phyloP scores from a whole-genome alignment of 2,329 filamentous ascomycete genomes.

The Fusarium pininemorale region DNA sequence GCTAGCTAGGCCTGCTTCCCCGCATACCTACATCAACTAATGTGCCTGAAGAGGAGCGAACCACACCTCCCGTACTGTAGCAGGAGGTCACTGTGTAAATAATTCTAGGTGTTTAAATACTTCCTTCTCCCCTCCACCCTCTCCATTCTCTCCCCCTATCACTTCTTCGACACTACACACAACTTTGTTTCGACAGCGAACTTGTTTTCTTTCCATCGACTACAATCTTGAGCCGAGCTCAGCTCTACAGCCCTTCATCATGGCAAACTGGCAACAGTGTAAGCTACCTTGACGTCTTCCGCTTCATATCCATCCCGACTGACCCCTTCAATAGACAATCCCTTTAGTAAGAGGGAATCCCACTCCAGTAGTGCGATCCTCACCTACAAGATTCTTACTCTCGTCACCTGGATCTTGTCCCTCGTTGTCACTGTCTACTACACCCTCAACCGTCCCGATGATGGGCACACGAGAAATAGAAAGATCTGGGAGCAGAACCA shows the following conservation, averaged over 20 bases:
- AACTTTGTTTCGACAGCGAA: background rate
- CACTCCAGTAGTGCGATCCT: slow-evolving; percentile 69
- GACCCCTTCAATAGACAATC: slow-evolving; percentile 67
- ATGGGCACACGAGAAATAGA: slow-evolving; percentile 66
- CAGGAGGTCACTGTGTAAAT: slow-evolving; percentile 1
- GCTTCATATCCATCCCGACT: background rate
- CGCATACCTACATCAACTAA: slow-evolving; percentile 22
- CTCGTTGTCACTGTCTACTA: slow-evolving; percentile 80
- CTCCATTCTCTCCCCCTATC: slow-evolving; percentile 2
- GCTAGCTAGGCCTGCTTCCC: slow-evolving; percentile 23
- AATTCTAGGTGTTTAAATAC: slow-evolving; percentile 38
- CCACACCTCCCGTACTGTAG: background rate
- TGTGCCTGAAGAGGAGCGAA: background rate
- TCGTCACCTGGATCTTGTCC: slow-evolving; percentile 78
- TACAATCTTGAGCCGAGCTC: background rate
- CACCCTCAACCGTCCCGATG: slow-evolving; percentile 69
- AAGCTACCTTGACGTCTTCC: slow-evolving; percentile 13
- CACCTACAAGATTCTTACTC: slow-evolving; percentile 79
- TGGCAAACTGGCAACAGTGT: slow-evolving; percentile 46
- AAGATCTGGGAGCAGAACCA: slow-evolving; percentile 81
- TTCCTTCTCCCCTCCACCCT: slow-evolving; percentile 17
- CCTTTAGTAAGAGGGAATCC: slow-evolving; percentile 76
- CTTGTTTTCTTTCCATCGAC: background rate
- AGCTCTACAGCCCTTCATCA: slow-evolving; percentile 25
- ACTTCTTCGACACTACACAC: slow-evolving; percentile 10